Evolutionary conservation across 768 basidiomycete genomes (phyloP).

Genomic region (Scleroderma citrinum): DNA sequence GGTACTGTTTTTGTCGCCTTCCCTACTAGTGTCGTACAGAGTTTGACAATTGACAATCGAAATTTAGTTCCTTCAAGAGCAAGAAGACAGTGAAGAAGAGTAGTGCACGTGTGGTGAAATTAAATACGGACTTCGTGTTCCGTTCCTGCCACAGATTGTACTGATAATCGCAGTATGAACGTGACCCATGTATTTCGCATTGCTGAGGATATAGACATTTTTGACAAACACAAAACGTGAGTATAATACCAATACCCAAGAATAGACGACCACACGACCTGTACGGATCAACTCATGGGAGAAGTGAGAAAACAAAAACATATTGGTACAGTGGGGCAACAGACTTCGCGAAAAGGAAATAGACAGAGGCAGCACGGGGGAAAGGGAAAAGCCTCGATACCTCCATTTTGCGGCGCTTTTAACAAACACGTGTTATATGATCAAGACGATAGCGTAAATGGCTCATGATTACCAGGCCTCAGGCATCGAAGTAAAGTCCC

Average conservation of each 20-base stretch:
- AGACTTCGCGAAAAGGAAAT: no score
- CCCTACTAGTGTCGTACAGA: neutral
- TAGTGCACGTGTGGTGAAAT: slow-evolving; percentile 5
- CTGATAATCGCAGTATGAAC: slow-evolving; percentile 3
- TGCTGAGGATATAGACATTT: neutral
- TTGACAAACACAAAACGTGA: neutral
- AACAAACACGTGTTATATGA: slow-evolving; percentile 10
- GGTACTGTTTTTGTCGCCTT: slow-evolving; percentile 37
- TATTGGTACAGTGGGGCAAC: no score
- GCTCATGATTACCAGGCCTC: slow-evolving; percentile 69
- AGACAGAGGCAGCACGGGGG: neutral
- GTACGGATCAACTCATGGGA: neutral
- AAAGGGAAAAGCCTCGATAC: neutral
- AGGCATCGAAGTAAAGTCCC: slow-evolving; percentile 70
- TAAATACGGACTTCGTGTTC: neutral
- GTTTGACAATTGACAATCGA: slow-evolving; percentile 38
- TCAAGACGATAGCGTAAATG: slow-evolving; percentile 6
- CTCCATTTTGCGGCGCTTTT: neutral
- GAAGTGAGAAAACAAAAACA: no score
- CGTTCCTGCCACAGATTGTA: neutral
- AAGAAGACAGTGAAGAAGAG: slow-evolving; percentile 69
- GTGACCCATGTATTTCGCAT: slow-evolving; percentile 11
- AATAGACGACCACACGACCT: neutral
- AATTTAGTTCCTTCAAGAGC: slow-evolving; percentile 85
- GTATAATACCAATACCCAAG: neutral